A percentile compares a stretch with the other conserved stretches of the same genome.
These are phyloP conservation scores for Stenogyne calaminthoides DNA, from an alignment of 305 asterid genomes.

Conservation along the genomic window DNA sequence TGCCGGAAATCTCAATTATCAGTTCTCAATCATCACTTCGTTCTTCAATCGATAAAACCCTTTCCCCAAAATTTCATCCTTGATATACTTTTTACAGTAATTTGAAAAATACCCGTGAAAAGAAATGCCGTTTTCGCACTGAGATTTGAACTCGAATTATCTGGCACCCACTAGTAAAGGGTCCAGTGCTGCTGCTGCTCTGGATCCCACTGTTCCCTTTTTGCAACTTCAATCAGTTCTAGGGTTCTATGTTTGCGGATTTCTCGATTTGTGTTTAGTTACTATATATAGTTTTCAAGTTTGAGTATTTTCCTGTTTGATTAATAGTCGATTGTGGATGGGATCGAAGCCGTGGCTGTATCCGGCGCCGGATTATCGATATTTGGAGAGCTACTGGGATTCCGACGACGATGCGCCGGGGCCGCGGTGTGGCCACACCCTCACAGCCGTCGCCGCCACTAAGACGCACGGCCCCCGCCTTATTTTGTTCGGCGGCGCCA, in stretches of 20 bases:
- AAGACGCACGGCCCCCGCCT: conserved; percentile 94
- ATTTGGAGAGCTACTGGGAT: conserved; percentile 80
- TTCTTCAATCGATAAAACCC: conserved; percentile 20
- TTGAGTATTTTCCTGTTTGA: conserved; percentile 27
- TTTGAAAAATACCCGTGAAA: conserved; percentile 14
- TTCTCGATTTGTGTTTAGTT: conserved; percentile 3
- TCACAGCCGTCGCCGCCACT: conserved; percentile 94
- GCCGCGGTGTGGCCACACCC: conserved; percentile 94
- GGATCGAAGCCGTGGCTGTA: conserved; percentile 93
- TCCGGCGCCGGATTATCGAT: conserved; percentile 91
- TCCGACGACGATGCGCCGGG: conserved; percentile 98
- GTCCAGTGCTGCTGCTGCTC: conserved; percentile 39
- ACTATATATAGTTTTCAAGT: no score
- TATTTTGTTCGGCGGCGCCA: conserved; percentile 93
- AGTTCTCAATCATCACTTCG: conserved; percentile 23
- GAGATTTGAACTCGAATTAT: conserved; percentile 30
- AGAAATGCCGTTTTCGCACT: background rate
- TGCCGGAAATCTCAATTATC: conserved; percentile 11
- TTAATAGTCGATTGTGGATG: conserved; percentile 47
- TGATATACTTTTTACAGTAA: background rate
- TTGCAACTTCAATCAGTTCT: conserved; percentile 18
- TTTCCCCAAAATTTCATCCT: background rate
- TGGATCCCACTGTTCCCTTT: conserved; percentile 36
- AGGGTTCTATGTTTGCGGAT: conserved; percentile 33
- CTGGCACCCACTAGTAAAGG: conserved; percentile 43